Evolutionary conservation across 1,284 basidiomycete genomes (phyloP), one percentile per base, ranked within the genome.

Genomic region (Xanthoconium separans): DNA sequence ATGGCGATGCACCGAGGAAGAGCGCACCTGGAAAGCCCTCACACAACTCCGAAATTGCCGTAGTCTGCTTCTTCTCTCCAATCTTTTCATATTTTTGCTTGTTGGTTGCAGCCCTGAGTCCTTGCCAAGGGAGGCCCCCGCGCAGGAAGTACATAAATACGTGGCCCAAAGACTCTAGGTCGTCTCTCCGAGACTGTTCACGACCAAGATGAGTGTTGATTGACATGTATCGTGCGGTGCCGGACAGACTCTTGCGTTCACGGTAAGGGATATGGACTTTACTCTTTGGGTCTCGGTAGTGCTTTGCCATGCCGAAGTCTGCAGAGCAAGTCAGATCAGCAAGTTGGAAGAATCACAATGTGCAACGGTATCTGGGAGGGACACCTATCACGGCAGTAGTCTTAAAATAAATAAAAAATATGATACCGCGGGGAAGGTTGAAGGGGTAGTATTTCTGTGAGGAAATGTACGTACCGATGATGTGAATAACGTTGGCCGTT

Each of bases 41-140:
- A 65, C 95, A 96, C 29, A 99, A 78, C 70, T 98, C 96, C 44
- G 85, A 81, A 65, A 98, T 98, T 5, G 85, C 82, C 2, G 96
- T 98, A 44, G 84, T 91, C 76, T 98, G 95, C 77, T 91, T 99
- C 84, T 97, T 97, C 78, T 98, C 95, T 63, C 93, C 94, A 66
- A 98, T 97, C 73, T 95, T 93, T 75, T 98, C 95, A 70, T 98
- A 97, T 77, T 97, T 97, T 74, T 97, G 95, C 79, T 97, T 97
- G 79, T 97, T 97, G 30, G 95, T 97, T 16, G 94, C 93, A 39
- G 95, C 95, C 71, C 93, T 87, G 61, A 98, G 80, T 48, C 95
- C 95, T 72, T 97, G 95, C 95, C 95, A 97, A 33, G 95, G 93
- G 46, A 97, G 81, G 47, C 91, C 89, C 41, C 95, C 95, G 16